These are phyloP conservation scores for Murraya koenigii DNA, from an alignment of 345 rosid species.

Conservation along the genomic window DNA sequence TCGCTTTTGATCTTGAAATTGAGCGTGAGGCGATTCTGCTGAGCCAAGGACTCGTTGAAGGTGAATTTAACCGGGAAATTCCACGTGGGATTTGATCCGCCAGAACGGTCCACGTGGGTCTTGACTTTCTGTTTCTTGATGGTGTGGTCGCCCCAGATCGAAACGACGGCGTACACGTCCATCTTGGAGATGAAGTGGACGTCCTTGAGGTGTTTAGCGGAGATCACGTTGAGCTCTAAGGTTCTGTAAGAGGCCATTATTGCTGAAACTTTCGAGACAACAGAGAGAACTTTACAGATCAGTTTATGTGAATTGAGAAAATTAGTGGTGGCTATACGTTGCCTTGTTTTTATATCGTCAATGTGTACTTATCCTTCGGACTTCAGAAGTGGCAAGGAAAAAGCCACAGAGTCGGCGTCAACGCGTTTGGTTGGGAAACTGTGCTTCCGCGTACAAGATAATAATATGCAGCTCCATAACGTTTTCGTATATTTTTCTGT, in stretches of 20 bases:
- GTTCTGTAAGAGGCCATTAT: slow-evolving; percentile 52
- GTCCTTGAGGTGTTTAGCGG: slow-evolving; percentile 66
- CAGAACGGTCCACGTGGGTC: slow-evolving; percentile 42
- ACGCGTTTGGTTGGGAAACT: background rate
- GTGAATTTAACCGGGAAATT: slow-evolving; percentile 59
- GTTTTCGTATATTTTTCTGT: no score
- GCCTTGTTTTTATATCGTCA: background rate
- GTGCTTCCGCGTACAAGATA: background rate
- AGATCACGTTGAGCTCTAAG: slow-evolving; percentile 61
- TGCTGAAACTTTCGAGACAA: background rate
- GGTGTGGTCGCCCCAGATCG: slow-evolving; percentile 47
- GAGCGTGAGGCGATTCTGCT: slow-evolving; percentile 47
- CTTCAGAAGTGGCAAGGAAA: background rate
- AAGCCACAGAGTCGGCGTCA: background rate
- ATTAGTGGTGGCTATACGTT: background rate
- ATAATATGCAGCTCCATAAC: background rate
- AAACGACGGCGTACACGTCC: slow-evolving; percentile 76
- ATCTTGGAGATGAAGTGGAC: slow-evolving; percentile 69
- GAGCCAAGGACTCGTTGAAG: slow-evolving; percentile 40
- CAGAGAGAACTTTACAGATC: background rate
- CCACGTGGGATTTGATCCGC: slow-evolving; percentile 68
- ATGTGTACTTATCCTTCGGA: background rate
- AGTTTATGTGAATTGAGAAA: background rate
- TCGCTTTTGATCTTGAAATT: slow-evolving; percentile 62
- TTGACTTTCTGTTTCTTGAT: slow-evolving; percentile 36